Evolutionary conservation across 2,329 filamentous ascomycete genomes (phyloP), one percentile per base, ranked within the genome.

Genomic region (Hypomyces perniciosus): DNA sequence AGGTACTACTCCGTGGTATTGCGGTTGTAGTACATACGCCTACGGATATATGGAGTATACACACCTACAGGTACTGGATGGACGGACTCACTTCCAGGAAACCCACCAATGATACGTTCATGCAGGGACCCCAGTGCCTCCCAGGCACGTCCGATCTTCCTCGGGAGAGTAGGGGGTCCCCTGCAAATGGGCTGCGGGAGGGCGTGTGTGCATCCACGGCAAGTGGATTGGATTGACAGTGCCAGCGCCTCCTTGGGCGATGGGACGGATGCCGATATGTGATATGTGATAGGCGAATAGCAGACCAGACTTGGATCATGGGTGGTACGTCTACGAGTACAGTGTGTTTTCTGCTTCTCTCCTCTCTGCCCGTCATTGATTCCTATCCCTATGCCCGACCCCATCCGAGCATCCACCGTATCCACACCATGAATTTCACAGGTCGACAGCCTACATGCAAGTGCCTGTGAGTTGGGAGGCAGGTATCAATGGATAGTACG

Each of bases 81-180:
- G 29, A 27, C 10, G 38, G 49, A 5, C 49, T 20, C 20, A 20
- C 20, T 20, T 20, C 20, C 20, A 20, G 20, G 20, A 33, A 38
- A 38, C 41, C 35, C 37, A 13, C 35, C 41, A 46, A 45, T 41
- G 51, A 31, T 26, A 41, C 42, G 30, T 45, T 47, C 46, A 50
- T 48, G 34, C 44, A 37, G 50, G 26, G 27, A 46, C 51, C 51
- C 51, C 26, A 28, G 37, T 37, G 29, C 39, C 38, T 44, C 35
- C 50, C 40, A 35, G 39, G 40, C 31, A 35, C 41, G 41, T 50
- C 46, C 46, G 51, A 52, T 52, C 51, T 48, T 47, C 38, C 27
- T 44, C 45, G 49, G 28, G 49, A 42, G 44, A 46, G 31, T 30
- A 28, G 50, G 28, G 28, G 39, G 31, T 4, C 8, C 28, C 10